These are phyloP conservation scores for Tanacetum coccineum DNA, from an alignment of 129 eudicot genomes.

Conservation along the genomic window DNA sequence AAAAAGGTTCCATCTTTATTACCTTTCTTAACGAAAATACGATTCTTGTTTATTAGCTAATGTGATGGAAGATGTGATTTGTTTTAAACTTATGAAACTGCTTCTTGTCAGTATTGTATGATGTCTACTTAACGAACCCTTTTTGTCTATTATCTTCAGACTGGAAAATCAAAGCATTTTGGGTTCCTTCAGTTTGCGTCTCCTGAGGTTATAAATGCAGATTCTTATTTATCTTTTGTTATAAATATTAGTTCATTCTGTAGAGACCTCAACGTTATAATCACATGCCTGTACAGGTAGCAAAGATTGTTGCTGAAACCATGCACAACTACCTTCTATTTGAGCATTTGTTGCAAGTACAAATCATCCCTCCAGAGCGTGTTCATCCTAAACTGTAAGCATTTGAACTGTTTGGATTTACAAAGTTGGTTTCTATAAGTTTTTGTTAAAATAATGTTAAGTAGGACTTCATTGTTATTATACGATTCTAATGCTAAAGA, in stretches of 20 bases:
- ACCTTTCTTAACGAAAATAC: neutral
- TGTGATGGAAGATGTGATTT: neutral
- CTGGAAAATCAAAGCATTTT: slow-evolving; percentile 92
- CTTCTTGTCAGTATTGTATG: neutral
- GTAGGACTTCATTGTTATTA: neutral
- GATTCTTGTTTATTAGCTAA: neutral
- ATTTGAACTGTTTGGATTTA: neutral
- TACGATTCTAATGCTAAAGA: neutral
- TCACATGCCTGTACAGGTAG: slow-evolving; percentile 49
- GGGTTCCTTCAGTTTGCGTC: slow-evolving; percentile 90
- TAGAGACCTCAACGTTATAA: neutral
- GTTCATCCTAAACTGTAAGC: slow-evolving; percentile 89
- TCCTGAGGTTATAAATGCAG: slow-evolving; percentile 58
- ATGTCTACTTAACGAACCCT: neutral
- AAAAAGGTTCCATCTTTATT: slow-evolving; percentile 49
- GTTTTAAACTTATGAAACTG: neutral
- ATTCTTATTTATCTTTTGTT: neutral
- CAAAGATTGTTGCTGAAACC: slow-evolving; percentile 84
- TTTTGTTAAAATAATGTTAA: neutral
- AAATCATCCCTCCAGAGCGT: slow-evolving; percentile 67
- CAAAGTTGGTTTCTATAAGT: neutral
- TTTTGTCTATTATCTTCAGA: slow-evolving; percentile 38
- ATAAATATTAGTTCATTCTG: neutral
- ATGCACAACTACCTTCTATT: slow-evolving; percentile 90
- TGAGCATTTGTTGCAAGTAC: slow-evolving; percentile 93